Evolutionary conservation across 768 basidiomycete genomes (phyloP).

Genomic region (Russula sp.): DNA sequence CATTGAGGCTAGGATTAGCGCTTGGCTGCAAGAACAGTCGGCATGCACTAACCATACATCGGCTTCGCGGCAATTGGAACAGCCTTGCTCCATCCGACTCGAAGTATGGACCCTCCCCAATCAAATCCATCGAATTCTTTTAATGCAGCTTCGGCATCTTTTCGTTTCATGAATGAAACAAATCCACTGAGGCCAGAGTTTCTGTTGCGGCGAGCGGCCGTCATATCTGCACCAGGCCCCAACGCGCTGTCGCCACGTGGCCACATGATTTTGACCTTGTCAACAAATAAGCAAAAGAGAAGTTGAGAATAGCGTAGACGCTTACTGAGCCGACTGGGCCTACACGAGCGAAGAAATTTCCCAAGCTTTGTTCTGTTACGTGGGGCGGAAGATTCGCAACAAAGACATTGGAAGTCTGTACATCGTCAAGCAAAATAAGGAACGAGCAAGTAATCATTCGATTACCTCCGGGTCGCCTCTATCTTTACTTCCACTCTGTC

Average conservation of each 20-base stretch:
- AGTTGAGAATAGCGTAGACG: slow-evolving; percentile 13
- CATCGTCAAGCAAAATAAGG: slow-evolving; percentile 3
- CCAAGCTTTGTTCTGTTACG: slow-evolving; percentile 80
- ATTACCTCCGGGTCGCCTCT: slow-evolving; percentile 77
- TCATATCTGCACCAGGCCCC: slow-evolving; percentile 74
- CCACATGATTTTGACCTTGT: slow-evolving; percentile 96
- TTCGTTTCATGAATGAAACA: slow-evolving; percentile 92
- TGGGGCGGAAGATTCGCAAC: slow-evolving; percentile 88
- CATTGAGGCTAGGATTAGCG: background rate
- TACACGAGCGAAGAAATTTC: slow-evolving; percentile 83
- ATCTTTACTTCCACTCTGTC: slow-evolving; percentile 86
- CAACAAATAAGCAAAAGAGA: slow-evolving; percentile 8
- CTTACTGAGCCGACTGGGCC: slow-evolving; percentile 91
- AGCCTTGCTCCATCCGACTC: slow-evolving; percentile 97
- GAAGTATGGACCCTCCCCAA: slow-evolving; percentile 85
- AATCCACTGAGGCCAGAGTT: slow-evolving; percentile 86
- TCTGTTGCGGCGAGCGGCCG: slow-evolving; percentile 60
- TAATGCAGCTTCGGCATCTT: slow-evolving; percentile 84
- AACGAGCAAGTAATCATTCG: background rate
- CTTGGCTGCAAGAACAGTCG: background rate
- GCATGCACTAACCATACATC: slow-evolving; percentile 60
- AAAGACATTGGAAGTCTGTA: slow-evolving; percentile 89
- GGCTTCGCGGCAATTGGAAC: slow-evolving; percentile 77
- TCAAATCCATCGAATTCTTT: slow-evolving; percentile 89
- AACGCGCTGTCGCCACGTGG: slow-evolving; percentile 71